phyloP scores from a whole-genome alignment of 2,329 filamentous ascomycete species.

The Botrytis sinoallii region DNA sequence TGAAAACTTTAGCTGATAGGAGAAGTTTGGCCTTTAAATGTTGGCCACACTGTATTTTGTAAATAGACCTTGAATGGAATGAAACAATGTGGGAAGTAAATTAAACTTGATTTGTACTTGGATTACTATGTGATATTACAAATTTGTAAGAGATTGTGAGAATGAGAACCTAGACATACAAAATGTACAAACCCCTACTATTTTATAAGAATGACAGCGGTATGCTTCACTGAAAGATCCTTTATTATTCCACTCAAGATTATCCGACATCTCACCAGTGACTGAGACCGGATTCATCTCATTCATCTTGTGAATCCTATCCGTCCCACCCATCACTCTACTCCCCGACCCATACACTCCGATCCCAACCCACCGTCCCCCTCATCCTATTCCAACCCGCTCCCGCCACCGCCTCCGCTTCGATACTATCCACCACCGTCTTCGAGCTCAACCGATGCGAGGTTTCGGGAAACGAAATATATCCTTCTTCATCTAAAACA shows the following conservation, averaged over 20 bases:
- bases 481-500: not conserved
- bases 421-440: not conserved
- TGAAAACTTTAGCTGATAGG: not conserved
- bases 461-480: not conserved
- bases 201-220: not conserved
- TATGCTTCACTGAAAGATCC: not conserved
- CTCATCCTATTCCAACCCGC: constrained; percentile 7
- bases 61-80: not conserved
- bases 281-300: not conserved
- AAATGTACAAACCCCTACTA: not conserved
- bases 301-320: not conserved
- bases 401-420: not conserved
- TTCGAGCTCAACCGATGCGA: constrained; percentile 15
- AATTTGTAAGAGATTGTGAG: not conserved
- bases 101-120: not conserved
- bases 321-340: not conserved
- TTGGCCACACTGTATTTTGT: not conserved
- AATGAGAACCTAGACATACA: not conserved
- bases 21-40: not conserved
- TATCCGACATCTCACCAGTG: not conserved
- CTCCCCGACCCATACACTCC: constrained; percentile 4
- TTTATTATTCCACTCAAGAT: not conserved
- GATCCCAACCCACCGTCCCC: not conserved
- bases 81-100: not conserved
- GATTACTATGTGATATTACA: not conserved